Evolutionary conservation across 192 early-diverging fungal species (phyloP).

Genomic region (Phlyctochytrium bullatum): DNA sequence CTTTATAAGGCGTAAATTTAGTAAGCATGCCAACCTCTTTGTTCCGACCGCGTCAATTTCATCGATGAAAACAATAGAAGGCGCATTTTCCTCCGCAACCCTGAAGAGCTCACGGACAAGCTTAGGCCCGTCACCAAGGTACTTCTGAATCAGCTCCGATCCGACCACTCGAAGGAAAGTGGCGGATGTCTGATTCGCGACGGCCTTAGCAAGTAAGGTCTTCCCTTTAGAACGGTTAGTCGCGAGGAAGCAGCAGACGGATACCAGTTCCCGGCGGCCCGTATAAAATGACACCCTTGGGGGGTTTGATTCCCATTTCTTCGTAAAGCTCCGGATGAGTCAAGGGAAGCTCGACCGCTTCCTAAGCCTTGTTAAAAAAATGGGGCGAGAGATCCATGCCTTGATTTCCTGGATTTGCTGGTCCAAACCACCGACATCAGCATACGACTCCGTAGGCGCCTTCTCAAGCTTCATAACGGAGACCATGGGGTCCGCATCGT

Average conservation of each 20-base stretch:
- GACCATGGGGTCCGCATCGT: constrained; percentile 98
- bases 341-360: constrained; percentile 96
- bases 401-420: constrained; percentile 97
- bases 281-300: constrained; percentile 96
- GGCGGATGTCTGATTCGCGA: constrained; percentile 96
- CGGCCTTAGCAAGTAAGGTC: constrained; percentile 98
- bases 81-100: constrained; percentile 94
- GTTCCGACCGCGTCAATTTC: constrained; percentile 99
- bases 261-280: constrained; percentile 91
- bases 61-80: constrained; percentile 97
- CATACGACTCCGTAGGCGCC: constrained; percentile 97
- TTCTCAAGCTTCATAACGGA: constrained; percentile 98
- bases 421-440: constrained; percentile 96
- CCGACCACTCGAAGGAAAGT: constrained; percentile 96
- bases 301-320: constrained; percentile 99
- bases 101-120: constrained; percentile 98
- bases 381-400: no score
- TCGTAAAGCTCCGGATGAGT: constrained; percentile 98
- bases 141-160: constrained; percentile 99
- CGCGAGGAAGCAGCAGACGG: background rate
- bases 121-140: constrained; percentile 94
- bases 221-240: constrained; percentile 58
- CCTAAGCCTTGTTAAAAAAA: constrained; percentile 46
- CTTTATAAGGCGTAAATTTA: background rate
- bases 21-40: constrained; percentile 47